Evolutionary conservation across 371 early-diverging fungal genomes (phyloP), one percentile per base, ranked within the genome.

Genomic region (Basidiobolus meristosporus): DNA sequence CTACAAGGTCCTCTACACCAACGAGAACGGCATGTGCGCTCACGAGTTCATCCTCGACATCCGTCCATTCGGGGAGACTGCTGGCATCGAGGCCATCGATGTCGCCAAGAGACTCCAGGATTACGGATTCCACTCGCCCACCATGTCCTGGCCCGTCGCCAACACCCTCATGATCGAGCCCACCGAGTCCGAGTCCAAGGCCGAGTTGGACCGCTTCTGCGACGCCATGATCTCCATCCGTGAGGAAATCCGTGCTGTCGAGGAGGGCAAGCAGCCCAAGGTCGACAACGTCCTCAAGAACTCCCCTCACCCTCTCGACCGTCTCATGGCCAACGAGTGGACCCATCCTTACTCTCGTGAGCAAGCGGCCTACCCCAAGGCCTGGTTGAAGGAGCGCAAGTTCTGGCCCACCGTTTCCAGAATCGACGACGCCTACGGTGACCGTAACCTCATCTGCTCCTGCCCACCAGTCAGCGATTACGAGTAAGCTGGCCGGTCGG

Each of bases 121-220:
- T 63, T 96, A 91, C 52, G 88, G 90, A 15, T 93, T 93, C 77
- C 97, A 96, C 62, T 73, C 78, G 22, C 97, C 97, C 29, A 96
- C 97, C 52, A 93, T 96, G 97, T 90, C 91, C 10, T 96, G 91
- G 85, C 97, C 97, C 26, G 93, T 95, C 16, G 68, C 86, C 49
- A 88, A 90, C 71, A 91, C 95, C 12, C 71, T 96, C 38, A 93
- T 96, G 95, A 77, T 96, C 48, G 97, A 96, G 65, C 97, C 97
- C n/a, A 96, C 97, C 37, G 97, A 96, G 57, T 85, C 86, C 39
- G 97, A 96, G 60, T 63, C 74, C 56, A 75, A 77, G 55, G 73
- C 63, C 45, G 97, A 93, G 57, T 59, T 96, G 26, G 95, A 96
- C 59, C 76, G 88, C 30, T 96, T 96, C 76, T 84, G 84, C 54